These are phyloP conservation scores for Suillus decipiens DNA, from an alignment of 768 basidiomycete species.

Conservation along the genomic window DNA sequence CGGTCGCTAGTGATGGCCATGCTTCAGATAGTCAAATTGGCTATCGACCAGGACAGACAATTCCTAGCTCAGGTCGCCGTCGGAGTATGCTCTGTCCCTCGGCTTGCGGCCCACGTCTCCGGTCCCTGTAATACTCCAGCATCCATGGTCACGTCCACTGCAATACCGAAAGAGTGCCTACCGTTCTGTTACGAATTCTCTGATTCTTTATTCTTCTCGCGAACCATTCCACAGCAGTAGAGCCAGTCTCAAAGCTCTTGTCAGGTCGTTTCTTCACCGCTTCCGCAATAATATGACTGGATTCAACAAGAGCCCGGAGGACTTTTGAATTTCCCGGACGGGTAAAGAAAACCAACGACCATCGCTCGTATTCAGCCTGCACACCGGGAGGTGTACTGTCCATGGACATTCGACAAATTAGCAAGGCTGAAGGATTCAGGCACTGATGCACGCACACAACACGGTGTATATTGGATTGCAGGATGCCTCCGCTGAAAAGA, in stretches of 20 bases:
- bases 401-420: neutral
- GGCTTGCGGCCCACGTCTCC: conserved; percentile 32
- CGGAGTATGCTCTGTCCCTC: conserved; percentile 31
- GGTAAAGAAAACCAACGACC: conserved; percentile 71
- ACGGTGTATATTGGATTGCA: conserved; percentile 64
- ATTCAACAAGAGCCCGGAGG: conserved; percentile 52
- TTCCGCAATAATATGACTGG: conserved; percentile 52
- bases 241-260: conserved; percentile 36
- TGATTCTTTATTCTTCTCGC: conserved; percentile 41
- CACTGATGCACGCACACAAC: conserved; percentile 37
- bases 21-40: neutral
- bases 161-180: conserved; percentile 17
- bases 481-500: conserved; percentile 63
- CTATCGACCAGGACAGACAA: neutral
- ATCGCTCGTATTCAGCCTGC: conserved; percentile 55
- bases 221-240: conserved; percentile 45
- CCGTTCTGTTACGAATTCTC: conserved; percentile 43
- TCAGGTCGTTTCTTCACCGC: conserved; percentile 38
- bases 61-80: conserved; percentile 15
- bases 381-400: conserved; percentile 51
- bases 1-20: neutral
- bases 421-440: neutral
- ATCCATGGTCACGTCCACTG: neutral
- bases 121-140: conserved; percentile 25
- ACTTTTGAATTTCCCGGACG: conserved; percentile 55